Evolutionary conservation across 306 rosid species (phyloP), one percentile per base, ranked within the genome.

Genomic region (Parietaria judaica): DNA sequence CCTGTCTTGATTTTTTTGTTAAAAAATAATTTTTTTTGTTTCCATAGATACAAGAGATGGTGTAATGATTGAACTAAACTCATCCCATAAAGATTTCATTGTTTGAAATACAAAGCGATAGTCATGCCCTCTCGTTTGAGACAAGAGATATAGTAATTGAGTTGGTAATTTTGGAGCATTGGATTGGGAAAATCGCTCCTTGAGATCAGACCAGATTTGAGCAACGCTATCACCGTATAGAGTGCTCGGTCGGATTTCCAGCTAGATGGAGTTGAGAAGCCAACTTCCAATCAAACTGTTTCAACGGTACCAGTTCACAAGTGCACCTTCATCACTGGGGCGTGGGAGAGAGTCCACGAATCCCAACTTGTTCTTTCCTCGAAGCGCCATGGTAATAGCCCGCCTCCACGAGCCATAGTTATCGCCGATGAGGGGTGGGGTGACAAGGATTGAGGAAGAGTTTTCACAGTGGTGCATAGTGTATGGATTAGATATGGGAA

Each of bases 221-320:
- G 38, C 0, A 39, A 51, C 66, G 46, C n/a, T 62, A 39, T 45
- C 36, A 55, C n/a, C 66, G 16, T 14, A 44, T 41, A 62, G 16
- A 35, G 45, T 14, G 15, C 54, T 45, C 46, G 54, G 54, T 23
- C 12, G 41, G 0, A 62, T 62, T 35, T 62, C 54, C 1, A 15
- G 39, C 46, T 4, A 48, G 11, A 46, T n/a, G 10, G 12, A 62
- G 34, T 45, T 45, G 15, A 62, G 54, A 46, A 62, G 44, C 39
- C 66, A 62, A 45, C 54, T 62, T 64, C 59, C 68, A 34, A 51
- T 47, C 58, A 64, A 64, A 37, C 50, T 34, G 35, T 50, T 64
- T 34, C 48, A 49, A 36, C 68, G 31, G 36, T 31, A 8, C 58
- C 23, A 64, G n/a, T 64, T 51, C 56, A 44, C 31, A 5, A 50